These are phyloP conservation scores for Aristolochia contorta DNA, from an alignment of 164 flowering plant genomes.

Conservation along the genomic window DNA sequence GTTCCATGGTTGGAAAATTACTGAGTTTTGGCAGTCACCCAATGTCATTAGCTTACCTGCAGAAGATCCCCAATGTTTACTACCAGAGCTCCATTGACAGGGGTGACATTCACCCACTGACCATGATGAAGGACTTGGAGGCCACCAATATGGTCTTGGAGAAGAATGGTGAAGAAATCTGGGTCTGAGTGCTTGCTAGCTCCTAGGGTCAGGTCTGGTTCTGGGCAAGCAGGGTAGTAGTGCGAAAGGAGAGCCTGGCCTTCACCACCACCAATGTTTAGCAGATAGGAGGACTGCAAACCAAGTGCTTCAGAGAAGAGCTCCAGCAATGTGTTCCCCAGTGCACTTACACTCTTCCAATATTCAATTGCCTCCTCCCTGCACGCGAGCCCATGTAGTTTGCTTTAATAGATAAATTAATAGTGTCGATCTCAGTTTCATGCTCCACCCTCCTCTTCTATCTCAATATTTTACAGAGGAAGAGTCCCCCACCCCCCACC, in stretches of 20 bases:
- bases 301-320: conserved; percentile 27
- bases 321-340: conserved; percentile 14
- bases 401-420: background rate
- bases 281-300: conserved; percentile 17
- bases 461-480: too few species aligned
- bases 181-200: conserved; percentile 20
- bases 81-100: conserved; percentile 17
- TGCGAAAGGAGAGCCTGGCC: conserved; percentile 7
- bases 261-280: conserved; percentile 8
- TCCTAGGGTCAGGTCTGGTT: conserved; percentile 18
- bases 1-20: background rate
- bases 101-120: conserved; percentile 20
- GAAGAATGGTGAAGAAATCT: conserved; percentile 17
- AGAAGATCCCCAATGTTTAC: conserved; percentile 21
- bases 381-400: background rate
- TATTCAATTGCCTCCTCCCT: conserved; percentile 4
- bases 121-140: conserved; percentile 19
- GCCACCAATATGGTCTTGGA: conserved; percentile 21
- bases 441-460: background rate
- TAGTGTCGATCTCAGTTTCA: background rate
- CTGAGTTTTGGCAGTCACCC: too few species aligned
- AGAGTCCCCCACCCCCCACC: too few species aligned
- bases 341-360: background rate
- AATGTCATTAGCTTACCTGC: conserved; percentile 5
- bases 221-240: conserved; percentile 25